A percentile compares a stretch with the other conserved stretches of the same genome.
Evolutionary conservation across 2,329 filamentous ascomycete species (phyloP).

Genomic region (Fusarium papillatum): DNA sequence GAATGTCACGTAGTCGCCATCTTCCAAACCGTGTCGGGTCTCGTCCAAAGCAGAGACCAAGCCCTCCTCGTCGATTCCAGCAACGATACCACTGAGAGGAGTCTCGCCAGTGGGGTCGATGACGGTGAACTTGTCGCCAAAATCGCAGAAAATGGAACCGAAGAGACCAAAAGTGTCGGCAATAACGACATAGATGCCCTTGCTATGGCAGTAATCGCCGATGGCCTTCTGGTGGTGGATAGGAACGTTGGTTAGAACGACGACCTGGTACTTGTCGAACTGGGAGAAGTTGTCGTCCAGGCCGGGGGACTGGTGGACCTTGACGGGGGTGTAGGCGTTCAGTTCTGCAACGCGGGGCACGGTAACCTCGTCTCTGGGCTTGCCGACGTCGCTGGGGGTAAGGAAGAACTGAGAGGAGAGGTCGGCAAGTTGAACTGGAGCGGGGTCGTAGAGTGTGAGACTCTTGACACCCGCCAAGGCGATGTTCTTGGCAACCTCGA

Average conservation of each 20-base stretch:
- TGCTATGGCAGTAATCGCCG: constrained; percentile 93
- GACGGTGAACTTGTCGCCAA: constrained; percentile 93
- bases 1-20: constrained; percentile 97
- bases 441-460: constrained; percentile 91
- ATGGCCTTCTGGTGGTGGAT: constrained; percentile 86
- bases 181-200: constrained; percentile 91
- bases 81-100: constrained; percentile 88
- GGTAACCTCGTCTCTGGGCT: constrained; percentile 89
- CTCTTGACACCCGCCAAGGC: constrained; percentile 98
- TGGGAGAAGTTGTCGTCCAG: constrained; percentile 83
- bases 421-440: constrained; percentile 86
- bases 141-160: constrained; percentile 96
- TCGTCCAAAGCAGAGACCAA: constrained; percentile 95
- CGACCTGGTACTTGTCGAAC: constrained; percentile 91
- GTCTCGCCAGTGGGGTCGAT: constrained; percentile 93
- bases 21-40: constrained; percentile 93
- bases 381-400: constrained; percentile 87
- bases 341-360: constrained; percentile 93
- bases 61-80: constrained; percentile 89
- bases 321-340: constrained; percentile 95
- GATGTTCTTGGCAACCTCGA: constrained; percentile 99
- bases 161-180: constrained; percentile 95
- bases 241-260: constrained; percentile 89
- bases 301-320: constrained; percentile 75
- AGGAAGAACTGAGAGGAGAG: constrained; percentile 99